Conservation (phyloP, 1,284 basidiomycete species). For the Cutaneotrichosporon sp. region DNA sequence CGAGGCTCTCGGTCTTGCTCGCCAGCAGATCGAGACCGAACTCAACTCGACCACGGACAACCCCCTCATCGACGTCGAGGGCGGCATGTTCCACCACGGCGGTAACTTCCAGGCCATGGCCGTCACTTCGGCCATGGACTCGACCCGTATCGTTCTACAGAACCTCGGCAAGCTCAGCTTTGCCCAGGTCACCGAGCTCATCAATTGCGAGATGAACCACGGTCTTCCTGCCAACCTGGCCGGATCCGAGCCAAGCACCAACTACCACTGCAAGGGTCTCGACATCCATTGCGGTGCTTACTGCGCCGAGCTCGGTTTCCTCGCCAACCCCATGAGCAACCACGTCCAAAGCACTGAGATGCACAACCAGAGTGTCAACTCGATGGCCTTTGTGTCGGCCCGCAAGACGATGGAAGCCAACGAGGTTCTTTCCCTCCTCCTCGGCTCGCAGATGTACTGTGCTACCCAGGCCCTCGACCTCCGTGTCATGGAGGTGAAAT, state of each 20-base stretch:
- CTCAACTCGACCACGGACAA: conserved; percentile 30
- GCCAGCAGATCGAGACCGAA: conserved; percentile 26
- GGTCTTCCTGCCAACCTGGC: conserved; percentile 27
- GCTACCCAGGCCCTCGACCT: conserved; percentile 26
- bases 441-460: conserved; percentile 27
- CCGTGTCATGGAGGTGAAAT: conserved; percentile 22
- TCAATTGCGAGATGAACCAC: conserved; percentile 31
- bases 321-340: conserved; percentile 25
- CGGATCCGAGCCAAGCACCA: conserved; percentile 24
- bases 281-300: conserved; percentile 28
- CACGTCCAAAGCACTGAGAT: conserved; percentile 29
- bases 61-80: conserved; percentile 27
- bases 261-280: conserved; percentile 32
- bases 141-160: conserved; percentile 24
- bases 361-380: conserved; percentile 30
- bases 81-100: conserved; percentile 26
- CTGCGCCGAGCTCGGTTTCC: conserved; percentile 29
- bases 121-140: conserved; percentile 25
- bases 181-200: conserved; percentile 27
- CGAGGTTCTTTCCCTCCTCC: conserved; percentile 24
- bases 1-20: conserved; percentile 22
- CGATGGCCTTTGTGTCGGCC: conserved; percentile 23
- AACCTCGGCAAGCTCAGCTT: conserved; percentile 27
- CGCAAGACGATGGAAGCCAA: conserved; percentile 26
- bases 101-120: conserved; percentile 31